phyloP scores from a whole-genome alignment of 2,329 filamentous ascomycete genomes.

The Penicillium sp. region DNA sequence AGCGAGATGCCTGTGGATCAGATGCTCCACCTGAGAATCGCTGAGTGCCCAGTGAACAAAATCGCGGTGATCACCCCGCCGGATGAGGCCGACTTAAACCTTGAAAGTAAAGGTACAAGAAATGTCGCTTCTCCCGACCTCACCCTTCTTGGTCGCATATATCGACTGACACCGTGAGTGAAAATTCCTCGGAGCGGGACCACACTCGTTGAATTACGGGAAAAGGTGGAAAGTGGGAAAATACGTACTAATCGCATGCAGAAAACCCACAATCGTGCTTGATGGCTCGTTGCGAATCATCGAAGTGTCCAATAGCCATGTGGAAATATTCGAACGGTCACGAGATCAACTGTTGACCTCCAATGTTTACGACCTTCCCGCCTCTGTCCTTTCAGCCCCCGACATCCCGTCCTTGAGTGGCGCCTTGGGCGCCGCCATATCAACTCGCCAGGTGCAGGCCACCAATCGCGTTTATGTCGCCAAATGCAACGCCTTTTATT shows the following conservation, averaged over 20 bases:
- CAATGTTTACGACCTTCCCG: constrained; percentile 44
- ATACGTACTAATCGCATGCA: background rate
- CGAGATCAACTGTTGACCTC: constrained; percentile 39
- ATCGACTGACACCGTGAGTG: constrained; percentile 9
- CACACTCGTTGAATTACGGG: background rate
- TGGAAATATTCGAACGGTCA: constrained; percentile 32
- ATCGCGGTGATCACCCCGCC: constrained; percentile 28
- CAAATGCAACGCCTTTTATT: constrained; percentile 15
- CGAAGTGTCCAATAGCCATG: constrained; percentile 48
- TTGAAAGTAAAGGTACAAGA: background rate
- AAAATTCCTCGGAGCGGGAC: background rate
- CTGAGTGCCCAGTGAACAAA: constrained; percentile 21
- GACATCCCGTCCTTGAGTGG: constrained; percentile 39
- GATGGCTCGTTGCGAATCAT: constrained; percentile 39
- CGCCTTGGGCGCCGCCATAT: constrained; percentile 40
- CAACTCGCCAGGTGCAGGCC: constrained; percentile 36
- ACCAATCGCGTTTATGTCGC: constrained; percentile 32
- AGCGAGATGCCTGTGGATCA: constrained; percentile 18
- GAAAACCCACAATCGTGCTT: constrained; percentile 40
- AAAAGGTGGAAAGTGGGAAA: background rate
- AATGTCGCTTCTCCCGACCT: background rate
- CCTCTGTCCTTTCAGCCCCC: constrained; percentile 35
- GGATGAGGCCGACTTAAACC: constrained; percentile 17
- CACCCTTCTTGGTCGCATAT: constrained; percentile 2
- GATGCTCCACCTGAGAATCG: constrained; percentile 25